Base-by-base conservation (phyloP, 1,284 basidiomycete genomes). In the Schizophyllum commune region DNA sequence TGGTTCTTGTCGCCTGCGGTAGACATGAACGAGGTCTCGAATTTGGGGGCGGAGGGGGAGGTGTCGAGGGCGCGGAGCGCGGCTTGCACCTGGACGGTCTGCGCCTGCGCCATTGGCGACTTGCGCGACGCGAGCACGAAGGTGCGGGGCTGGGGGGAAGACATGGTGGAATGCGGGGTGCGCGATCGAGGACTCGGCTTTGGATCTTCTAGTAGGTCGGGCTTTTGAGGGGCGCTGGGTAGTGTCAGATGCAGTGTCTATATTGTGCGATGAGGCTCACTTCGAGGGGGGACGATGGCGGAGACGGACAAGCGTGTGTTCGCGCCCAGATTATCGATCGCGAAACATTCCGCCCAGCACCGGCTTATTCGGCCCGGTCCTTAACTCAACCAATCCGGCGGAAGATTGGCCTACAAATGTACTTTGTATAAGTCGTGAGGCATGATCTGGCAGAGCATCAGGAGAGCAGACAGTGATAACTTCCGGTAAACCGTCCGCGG, bases 1-100 rank as follows among this genome's bases (percentile, higher is more conserved):
- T 95, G 89, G 70, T 98, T 96, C 67, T 91, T 89, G 76, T 99
- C 97, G 8, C 96, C 96, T 7, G 86, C 87, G 1, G 94, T 97
- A 47, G 89, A 82, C 89, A 96, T 96, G 75, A 92, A 94, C 20
- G 83, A 85, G 55, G 95, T 86, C 27, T 79, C 76, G 73, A 96
- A 93, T 33, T 68, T 74, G 13, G 75, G 75, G 8, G 52, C 75
- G 61, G 66, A 75, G 68, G 52, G 72, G 67, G 55, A 80, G 76
- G 74, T 80, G 65, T 68, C 74, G 5, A 70, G 61, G 15, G 68
- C 67, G 57, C 80, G 73, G 57, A 94, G 80, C 4, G 80, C 75
- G 64, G 81, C 80, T 58, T 84, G 77, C 55, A 93, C 90, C 56
- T 83, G 80, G 68, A 92, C 85, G 13, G 94, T 94, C 75, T 98